These are phyloP conservation scores for Lachnellula hyalina DNA, from an alignment of 2,329 filamentous ascomycete genomes.

Conservation along the genomic window DNA sequence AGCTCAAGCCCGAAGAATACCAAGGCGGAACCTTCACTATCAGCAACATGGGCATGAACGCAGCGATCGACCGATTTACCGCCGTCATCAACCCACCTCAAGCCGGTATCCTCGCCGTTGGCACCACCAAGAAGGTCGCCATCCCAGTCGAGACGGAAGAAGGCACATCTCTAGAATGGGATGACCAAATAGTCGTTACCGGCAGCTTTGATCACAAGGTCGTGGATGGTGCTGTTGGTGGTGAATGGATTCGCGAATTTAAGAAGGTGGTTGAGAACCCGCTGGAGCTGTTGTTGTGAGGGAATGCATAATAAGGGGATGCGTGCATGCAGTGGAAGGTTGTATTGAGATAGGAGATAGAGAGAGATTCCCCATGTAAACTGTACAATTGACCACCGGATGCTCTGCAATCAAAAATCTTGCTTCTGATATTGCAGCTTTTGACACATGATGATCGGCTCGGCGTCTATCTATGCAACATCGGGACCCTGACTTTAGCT, in stretches of 20 bases:
- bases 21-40: constrained; percentile 99
- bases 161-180: constrained; percentile 74
- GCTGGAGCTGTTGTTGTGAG: constrained; percentile 79
- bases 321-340: constrained; percentile 1
- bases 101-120: constrained; percentile 89
- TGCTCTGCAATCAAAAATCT: constrained; percentile 6
- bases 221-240: constrained; percentile 91
- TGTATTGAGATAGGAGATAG: constrained; percentile 2
- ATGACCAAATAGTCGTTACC: constrained; percentile 94
- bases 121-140: constrained; percentile 92
- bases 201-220: constrained; percentile 99
- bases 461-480: not conserved
- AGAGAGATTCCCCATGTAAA: constrained; percentile 12
- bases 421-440: not conserved
- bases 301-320: not conserved
- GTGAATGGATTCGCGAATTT: constrained; percentile 92
- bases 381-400: constrained; percentile 8
- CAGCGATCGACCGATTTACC: constrained; percentile 92
- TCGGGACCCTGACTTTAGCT: not conserved
- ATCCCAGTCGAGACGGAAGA: constrained; percentile 81
- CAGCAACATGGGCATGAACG: constrained; percentile 99
- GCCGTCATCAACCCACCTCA: constrained; percentile 99
- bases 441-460: not conserved
- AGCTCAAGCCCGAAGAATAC: constrained; percentile 99
- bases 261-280: constrained; percentile 99